Evolutionary conservation across 306 rosid genomes (phyloP), one percentile per base, ranked within the genome.

Genomic region (Dicorynia guianensis): DNA sequence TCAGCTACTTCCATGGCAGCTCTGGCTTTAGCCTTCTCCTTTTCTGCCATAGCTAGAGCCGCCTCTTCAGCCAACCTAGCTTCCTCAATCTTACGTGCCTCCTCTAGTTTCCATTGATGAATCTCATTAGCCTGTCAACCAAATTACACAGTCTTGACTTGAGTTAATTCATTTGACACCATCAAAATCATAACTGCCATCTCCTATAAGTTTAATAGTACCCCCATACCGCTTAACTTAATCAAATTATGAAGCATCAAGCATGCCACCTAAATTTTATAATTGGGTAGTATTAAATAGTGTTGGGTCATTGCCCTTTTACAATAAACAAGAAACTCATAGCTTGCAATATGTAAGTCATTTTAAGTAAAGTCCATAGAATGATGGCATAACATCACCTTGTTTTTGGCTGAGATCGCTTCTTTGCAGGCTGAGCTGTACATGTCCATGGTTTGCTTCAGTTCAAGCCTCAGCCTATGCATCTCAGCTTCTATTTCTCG

Each of bases 381-480:
- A 13, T 36, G 38, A 63, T 11, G 62, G 81, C 34, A 46, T 33
- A 47, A 68, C 58, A 78, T 69, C 71, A 91, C 98, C 97, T 90
- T 80, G 35, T 89, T 89, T 85, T 96, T 92, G 33, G 99, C 99
- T 54, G 97, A 87, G 76, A 96, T 90, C 58, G 99, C 99, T 87
- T 96, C 98, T 83, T 89, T 96, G 88, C 99, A 90, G 34, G 98
- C 99, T 68, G 98, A 86, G 87, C 91, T 96, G 60, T 96, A 96
- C 98, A 92, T 86, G 79, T 96, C 91, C 97, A 92, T 92, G 69
- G 99, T 96, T 83, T 96, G 96, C 82, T 96, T 89, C 81, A 96
- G 78, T 79, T 96, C 99, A 20, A 83, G 87, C 88, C 87, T 92
- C 84, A 96, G 77, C 85, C 93, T 90, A 74, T 74, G 87, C 98